Evolutionary conservation across 2,329 filamentous ascomycete species (phyloP), one percentile per base, ranked within the genome.

Genomic region (Pseudogymnoascus sp.): DNA sequence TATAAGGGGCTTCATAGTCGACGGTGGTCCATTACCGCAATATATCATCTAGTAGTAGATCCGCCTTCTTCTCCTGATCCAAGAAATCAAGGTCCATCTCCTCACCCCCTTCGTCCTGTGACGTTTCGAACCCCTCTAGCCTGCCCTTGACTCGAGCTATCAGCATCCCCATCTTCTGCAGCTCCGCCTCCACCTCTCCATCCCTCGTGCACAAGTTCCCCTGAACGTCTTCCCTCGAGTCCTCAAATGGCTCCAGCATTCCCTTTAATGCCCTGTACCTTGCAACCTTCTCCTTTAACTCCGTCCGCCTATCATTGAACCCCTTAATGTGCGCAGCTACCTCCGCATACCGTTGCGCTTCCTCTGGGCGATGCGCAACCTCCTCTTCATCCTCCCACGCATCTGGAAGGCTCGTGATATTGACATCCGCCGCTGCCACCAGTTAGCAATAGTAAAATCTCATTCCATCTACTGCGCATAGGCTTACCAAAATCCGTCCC

Each of bases 181-280:
- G 74, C 72, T 90, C 87, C 60, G 75, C 76, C 69, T 87, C 86
- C 8, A 91, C 71, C 57, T 84, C 80, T 1, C 85, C 84, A 68
- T 87, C 81, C 32, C 81, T 80, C 58, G 83, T 86, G 1, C 88
- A 78, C 3, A 91, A 71, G 69, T 89, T 90, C 62, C 83, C 80
- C 70, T 91, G 88, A 6, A 87, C 74, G 66, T 65, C 72, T 64
- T 65, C 73, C 65, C 68, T 72, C 34, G 74, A 72, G 1, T 71
- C 67, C n/a, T 69, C 70, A 61, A 87, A 79, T 0, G 82, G 82
- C 34, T 75, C 75, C 2, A 89, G 71, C 3, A 83, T 68, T 9
- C 71, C 71, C 28, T 79, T 75, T 43, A 88, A 78, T 65, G 70
- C 74, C 61, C 74, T 79, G 67, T 79, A 76, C 59, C 75, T 76